These are phyloP conservation scores for Quercus lobata DNA, from an alignment of 331 rosid species.

Conservation along the genomic window DNA sequence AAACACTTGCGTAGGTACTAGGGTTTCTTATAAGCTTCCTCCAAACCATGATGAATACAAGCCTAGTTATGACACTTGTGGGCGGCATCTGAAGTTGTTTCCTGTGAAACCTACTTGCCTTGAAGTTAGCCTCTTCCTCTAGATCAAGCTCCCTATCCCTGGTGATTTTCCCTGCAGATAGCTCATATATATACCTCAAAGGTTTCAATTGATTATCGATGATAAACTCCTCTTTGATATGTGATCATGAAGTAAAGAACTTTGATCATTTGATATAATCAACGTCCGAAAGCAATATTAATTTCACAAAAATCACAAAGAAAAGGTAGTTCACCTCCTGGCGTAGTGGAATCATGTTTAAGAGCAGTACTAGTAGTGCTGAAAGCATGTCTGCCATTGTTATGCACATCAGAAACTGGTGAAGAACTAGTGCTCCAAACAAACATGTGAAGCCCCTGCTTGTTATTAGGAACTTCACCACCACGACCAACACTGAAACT, in stretches of 20 bases:
- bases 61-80: conserved; percentile 86
- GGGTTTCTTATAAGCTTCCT: conserved; percentile 95
- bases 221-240: too few relatives aligned
- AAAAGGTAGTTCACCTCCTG: conserved; percentile 41
- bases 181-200: conserved; percentile 41
- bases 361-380: background rate
- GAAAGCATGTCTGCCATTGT: conserved; percentile 11
- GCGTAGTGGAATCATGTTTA: conserved; percentile 50
- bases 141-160: conserved; percentile 36
- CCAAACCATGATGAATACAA: conserved; percentile 95
- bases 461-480: conserved; percentile 22
- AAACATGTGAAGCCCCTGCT: conserved; percentile 84
- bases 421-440: conserved; percentile 97
- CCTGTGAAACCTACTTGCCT: conserved; percentile 45
- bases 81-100: conserved; percentile 91
- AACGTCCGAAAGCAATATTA: too few relatives aligned
- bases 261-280: too few relatives aligned
- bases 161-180: conserved; percentile 44
- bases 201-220: too few relatives aligned
- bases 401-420: conserved; percentile 83
- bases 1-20: conserved; percentile 78
- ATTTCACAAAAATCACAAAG: too few relatives aligned
- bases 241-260: too few relatives aligned
- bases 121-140: conserved; percentile 54
- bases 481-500: background rate